Conservation (phyloP, 345 rosid species). For the Mangifera indica region DNA sequence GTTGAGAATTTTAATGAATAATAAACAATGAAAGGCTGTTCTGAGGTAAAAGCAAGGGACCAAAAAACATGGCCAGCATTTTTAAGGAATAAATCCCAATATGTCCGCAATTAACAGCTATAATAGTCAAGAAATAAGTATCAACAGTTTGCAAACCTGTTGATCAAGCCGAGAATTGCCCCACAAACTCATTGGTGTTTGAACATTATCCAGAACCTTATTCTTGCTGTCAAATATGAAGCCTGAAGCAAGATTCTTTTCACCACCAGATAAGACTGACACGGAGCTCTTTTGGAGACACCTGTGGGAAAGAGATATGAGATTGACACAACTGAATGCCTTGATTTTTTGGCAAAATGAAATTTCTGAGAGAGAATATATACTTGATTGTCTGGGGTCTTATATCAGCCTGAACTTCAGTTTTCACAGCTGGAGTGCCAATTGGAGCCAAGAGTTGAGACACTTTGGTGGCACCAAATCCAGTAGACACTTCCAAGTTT, state of each 20-base stretch:
- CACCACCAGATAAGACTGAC: constrained; percentile 40
- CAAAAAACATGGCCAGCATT: background rate
- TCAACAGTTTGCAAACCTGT: constrained; percentile 48
- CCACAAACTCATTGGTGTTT: constrained; percentile 74
- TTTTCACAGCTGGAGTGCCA: constrained; percentile 66
- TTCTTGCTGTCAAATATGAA: constrained; percentile 54
- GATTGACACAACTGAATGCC: constrained; percentile 14
- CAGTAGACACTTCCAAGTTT: constrained; percentile 41
- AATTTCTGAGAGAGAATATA: constrained; percentile 11
- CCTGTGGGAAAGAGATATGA: constrained; percentile 38
- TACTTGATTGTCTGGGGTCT: constrained; percentile 61
- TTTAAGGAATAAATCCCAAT: background rate
- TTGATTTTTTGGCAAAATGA: constrained; percentile 13
- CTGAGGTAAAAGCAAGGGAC: background rate
- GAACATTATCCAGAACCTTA: constrained; percentile 58
- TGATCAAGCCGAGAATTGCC: constrained; percentile 58
- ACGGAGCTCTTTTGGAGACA: constrained; percentile 43
- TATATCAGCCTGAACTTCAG: constrained; percentile 50
- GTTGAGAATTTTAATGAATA: background rate
- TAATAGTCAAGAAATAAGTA: background rate
- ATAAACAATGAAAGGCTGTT: too few relatives aligned
- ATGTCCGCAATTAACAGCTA: background rate
- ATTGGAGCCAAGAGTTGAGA: constrained; percentile 75
- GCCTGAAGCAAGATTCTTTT: constrained; percentile 45
- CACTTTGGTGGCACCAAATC: constrained; percentile 31